Evolutionary conservation across 805 yeast species (phyloP).

Genomic region (Maudiozyma bulderi): DNA sequence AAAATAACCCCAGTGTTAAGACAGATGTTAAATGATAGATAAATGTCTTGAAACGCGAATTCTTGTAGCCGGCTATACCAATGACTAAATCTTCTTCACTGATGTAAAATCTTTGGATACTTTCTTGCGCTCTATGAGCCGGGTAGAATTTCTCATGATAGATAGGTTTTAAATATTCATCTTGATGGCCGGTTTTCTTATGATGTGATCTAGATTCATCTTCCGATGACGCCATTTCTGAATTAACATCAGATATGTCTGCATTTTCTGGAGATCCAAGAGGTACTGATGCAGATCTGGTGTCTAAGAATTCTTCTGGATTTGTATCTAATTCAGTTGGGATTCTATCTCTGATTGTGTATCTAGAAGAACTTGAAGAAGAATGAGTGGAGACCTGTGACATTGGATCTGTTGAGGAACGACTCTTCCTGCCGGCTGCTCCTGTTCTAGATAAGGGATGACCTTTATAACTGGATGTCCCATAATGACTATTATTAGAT

Average conservation of each 20-base stretch:
- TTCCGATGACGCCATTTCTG: slow-evolving; percentile 17
- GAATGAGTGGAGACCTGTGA: slow-evolving; percentile 22
- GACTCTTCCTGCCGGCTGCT: slow-evolving; percentile 17
- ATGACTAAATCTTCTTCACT: slow-evolving; percentile 93
- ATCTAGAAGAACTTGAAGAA: slow-evolving; percentile 30
- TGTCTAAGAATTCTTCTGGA: slow-evolving; percentile 29
- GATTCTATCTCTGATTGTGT: slow-evolving; percentile 31
- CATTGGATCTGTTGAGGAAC: slow-evolving; percentile 3
- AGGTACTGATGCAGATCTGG: slow-evolving; percentile 17
- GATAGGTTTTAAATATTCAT: slow-evolving; percentile 25
- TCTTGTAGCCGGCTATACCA: slow-evolving; percentile 84
- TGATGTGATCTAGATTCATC: slow-evolving; percentile 14
- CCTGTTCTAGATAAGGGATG: slow-evolving; percentile 12
- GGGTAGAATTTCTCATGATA: slow-evolving; percentile 39
- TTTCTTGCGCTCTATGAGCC: slow-evolving; percentile 33
- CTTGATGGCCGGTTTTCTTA: slow-evolving; percentile 23
- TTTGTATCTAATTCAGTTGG: slow-evolving; percentile 30
- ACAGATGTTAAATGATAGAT: slow-evolving; percentile 48
- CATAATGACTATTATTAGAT: slow-evolving; percentile 10
- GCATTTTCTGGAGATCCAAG: slow-evolving; percentile 13
- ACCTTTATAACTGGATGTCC: slow-evolving; percentile 14
- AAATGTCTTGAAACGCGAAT: slow-evolving; percentile 37
- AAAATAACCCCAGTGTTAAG: slow-evolving; percentile 61
- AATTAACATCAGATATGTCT: slow-evolving; percentile 11
- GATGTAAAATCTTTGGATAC: slow-evolving; percentile 75